phyloP scores from a whole-genome alignment of 495 filamentous ascomycete species.

The Neurospora pannonica region DNA sequence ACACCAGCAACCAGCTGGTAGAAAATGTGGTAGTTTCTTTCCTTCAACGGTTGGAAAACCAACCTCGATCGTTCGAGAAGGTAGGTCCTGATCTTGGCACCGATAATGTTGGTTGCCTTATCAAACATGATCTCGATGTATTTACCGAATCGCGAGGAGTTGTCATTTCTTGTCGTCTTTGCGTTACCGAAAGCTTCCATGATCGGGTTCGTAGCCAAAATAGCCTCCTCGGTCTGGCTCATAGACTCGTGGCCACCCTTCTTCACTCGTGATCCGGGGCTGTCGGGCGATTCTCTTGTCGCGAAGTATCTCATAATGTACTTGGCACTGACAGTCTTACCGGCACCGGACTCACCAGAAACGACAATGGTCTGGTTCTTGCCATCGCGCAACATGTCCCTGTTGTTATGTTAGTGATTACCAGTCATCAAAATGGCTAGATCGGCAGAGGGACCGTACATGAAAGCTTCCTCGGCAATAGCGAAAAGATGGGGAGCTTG shows the following conservation, averaged over 20 bases:
- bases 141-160: slow-evolving; percentile 97
- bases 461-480: slow-evolving; percentile 97
- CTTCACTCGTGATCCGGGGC: slow-evolving; percentile 68
- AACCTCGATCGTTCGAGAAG: slow-evolving; percentile 89
- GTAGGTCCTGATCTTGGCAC: slow-evolving; percentile 93
- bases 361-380: slow-evolving; percentile 99
- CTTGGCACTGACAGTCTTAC: slow-evolving; percentile 98
- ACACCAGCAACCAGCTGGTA: slow-evolving; percentile 96
- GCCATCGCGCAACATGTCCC: slow-evolving; percentile 92
- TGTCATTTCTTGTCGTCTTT: slow-evolving; percentile 98
- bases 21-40: slow-evolving; percentile 99
- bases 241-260: slow-evolving; percentile 70
- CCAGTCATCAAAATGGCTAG: not conserved
- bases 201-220: slow-evolving; percentile 95
- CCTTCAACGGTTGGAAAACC: slow-evolving; percentile 96
- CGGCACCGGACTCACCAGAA: slow-evolving; percentile 95
- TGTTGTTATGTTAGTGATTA: slow-evolving; percentile 24
- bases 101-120: slow-evolving; percentile 89
- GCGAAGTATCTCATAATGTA: slow-evolving; percentile 99
- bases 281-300: slow-evolving; percentile 88
- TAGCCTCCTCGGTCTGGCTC: slow-evolving; percentile 97
- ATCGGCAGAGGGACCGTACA: slow-evolving; percentile 45
- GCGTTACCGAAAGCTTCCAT: slow-evolving; percentile 99
- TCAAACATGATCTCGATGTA: slow-evolving; percentile 99
- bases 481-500: slow-evolving; percentile 98